These are phyloP conservation scores for Gnomoniopsis smithogilvyi DNA, from an alignment of 2,329 filamentous ascomycete species.

Conservation along the genomic window DNA sequence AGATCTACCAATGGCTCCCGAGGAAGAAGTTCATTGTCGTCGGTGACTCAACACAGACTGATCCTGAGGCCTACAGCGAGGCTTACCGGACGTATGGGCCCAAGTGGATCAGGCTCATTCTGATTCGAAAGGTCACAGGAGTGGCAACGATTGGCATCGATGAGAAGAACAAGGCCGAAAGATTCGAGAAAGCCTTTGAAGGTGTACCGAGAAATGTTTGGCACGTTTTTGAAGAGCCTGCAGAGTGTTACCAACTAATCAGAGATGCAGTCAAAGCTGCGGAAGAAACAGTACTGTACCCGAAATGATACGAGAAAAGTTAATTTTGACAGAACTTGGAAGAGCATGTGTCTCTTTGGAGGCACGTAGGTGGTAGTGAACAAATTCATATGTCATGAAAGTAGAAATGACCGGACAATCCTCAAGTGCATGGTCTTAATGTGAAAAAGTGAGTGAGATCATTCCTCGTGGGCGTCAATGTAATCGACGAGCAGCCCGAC, in stretches of 20 bases:
- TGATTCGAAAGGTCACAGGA: slow-evolving; percentile 80
- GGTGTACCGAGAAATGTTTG: slow-evolving; percentile 68
- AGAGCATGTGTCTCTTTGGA: too few relatives aligned
- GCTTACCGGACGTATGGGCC: slow-evolving; percentile 62
- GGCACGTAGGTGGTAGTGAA: too few relatives aligned
- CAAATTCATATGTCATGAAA: too few relatives aligned
- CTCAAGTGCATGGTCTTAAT: too few relatives aligned
- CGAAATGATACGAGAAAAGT: not conserved
- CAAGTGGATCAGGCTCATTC: slow-evolving; percentile 78
- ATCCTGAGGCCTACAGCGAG: slow-evolving; percentile 86
- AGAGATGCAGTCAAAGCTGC: slow-evolving; percentile 24
- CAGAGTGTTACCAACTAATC: slow-evolving; percentile 53
- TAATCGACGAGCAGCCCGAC: too few relatives aligned
- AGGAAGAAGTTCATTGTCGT: slow-evolving; percentile 76
- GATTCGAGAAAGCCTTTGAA: slow-evolving; percentile 83
- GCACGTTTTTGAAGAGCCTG: slow-evolving; percentile 78
- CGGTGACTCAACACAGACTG: slow-evolving; percentile 87
- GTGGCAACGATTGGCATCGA: slow-evolving; percentile 67
- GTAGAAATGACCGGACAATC: too few relatives aligned
- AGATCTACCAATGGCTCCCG: slow-evolving; percentile 77
- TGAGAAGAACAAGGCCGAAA: slow-evolving; percentile 67
- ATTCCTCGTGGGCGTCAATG: too few relatives aligned
- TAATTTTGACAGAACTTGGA: too few relatives aligned
- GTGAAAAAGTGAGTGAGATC: too few relatives aligned
- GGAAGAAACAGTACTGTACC: not conserved